Conservation (phyloP, 768 basidiomycete species). For the Termitomyces sp. region DNA sequence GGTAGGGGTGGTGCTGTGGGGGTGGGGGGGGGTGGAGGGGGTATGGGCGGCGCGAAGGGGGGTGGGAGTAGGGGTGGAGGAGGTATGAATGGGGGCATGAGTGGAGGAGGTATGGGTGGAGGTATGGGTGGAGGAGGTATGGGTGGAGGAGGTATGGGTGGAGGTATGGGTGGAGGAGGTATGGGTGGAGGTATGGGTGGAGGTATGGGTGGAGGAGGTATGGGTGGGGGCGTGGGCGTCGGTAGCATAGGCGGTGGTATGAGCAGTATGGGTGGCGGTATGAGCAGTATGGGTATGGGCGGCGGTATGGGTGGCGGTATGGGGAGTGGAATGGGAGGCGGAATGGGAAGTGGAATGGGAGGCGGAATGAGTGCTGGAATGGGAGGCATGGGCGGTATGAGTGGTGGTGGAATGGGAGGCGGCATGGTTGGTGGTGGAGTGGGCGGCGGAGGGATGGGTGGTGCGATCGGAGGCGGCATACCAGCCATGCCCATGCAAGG, state of each 20-base stretch:
- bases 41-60: not conserved
- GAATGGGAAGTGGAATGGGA: not conserved
- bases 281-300: conserved; percentile 15
- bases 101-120: conserved; percentile 14
- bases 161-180: not conserved
- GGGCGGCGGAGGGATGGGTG: not conserved
- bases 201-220: conserved; percentile 22
- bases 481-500: conserved; percentile 24
- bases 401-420: conserved; percentile 10
- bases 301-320: conserved; percentile 2
- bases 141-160: conserved; percentile 21
- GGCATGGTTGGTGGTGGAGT: conserved; percentile 15
- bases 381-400: conserved; percentile 16
- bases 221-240: conserved; percentile 18
- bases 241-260: conserved; percentile 10
- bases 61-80: conserved; percentile 21
- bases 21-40: too few relatives aligned
- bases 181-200: conserved; percentile 14
- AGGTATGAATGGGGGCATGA: not conserved
- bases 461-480: conserved; percentile 20
- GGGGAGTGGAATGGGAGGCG: not conserved
- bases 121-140: too few relatives aligned
- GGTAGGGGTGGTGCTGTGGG: too few relatives aligned
- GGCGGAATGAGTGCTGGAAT: conserved; percentile 17
- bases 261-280: conserved; percentile 19